Evolutionary conservation across 305 asterid genomes (phyloP), one percentile per base, ranked within the genome.

Genomic region (Withania somnifera): DNA sequence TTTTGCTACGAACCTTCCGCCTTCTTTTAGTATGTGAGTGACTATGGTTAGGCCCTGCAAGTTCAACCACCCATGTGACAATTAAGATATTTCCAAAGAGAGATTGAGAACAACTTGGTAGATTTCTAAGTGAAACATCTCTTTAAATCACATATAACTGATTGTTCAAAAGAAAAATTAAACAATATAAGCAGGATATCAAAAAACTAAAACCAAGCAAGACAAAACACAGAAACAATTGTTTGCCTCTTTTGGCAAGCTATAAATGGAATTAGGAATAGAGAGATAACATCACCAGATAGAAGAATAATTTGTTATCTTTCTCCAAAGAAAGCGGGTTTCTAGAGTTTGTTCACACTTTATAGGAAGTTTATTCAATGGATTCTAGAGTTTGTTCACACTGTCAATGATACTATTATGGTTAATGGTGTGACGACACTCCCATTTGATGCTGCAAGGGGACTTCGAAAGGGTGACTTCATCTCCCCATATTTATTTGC

Each of bases 1-100:
- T 90, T 96, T 96, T 57, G 99, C 98, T 56, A 96, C 93, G 87
- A 94, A 94, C 87, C 91, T 94, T 50, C 99, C 99, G 45, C 98
- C 97, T 11, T 7, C 53, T 88, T 93, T 94, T 61, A 96, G 97
- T 90, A 93, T 92, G 90, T 94, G 99, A 15, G 99, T 91, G 78
- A 96, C 98, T 51, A 96, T 92, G 30, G 98, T 96, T 82, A 94
- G 86, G 82, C 94, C 98, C 98, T 94, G 97, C 91, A 90, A 84
- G 61, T 75, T 75, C 80, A 75, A 36, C 47, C 83, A 63, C 13
- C 30, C 28, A 42, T 15, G 24, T 61, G 64, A 47, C 54, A 60
- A 79, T 24, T 47, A 22, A 61, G 32, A 61, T 61, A 51, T 28
- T 42, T 34, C 60, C 68, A 47, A 47, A 63, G 28, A 63, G 50